Percentiles rank a stretch among this genome's conserved stretches.
Evolutionary conservation across 2,329 filamentous ascomycete genomes (phyloP).

Genomic region (Trichoderma asperellum): DNA sequence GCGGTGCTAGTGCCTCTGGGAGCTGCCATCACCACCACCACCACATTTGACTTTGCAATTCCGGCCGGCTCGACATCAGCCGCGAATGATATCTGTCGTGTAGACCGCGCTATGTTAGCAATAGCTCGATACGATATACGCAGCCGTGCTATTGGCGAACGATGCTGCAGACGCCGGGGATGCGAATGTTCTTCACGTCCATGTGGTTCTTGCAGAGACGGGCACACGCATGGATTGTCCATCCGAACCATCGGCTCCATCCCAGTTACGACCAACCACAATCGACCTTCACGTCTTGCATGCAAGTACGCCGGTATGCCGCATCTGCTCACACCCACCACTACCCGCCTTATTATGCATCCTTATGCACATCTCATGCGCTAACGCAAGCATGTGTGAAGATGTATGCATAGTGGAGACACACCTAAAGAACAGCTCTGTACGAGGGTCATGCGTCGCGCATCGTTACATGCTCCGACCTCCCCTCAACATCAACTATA

Average conservation of each 20-base stretch:
- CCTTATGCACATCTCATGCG: conserved; percentile 27
- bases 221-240: conserved; percentile 21
- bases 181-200: not conserved
- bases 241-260: not conserved
- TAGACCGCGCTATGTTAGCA: not conserved
- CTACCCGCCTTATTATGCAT: conserved; percentile 26
- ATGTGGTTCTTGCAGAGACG: conserved; percentile 3
- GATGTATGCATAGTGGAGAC: conserved; percentile 25
- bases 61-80: conserved; percentile 7
- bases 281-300: not conserved
- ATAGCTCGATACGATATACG: conserved; percentile 13
- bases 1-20: conserved; percentile 7
- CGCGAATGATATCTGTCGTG: conserved; percentile 15
- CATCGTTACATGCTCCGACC: conserved; percentile 13
- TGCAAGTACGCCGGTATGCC: conserved; percentile 17
- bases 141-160: conserved; percentile 12
- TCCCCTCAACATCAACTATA: conserved; percentile 15
- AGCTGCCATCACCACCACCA: conserved; percentile 11
- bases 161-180: not conserved
- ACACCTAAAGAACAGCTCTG: conserved; percentile 23
- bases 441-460: conserved; percentile 28
- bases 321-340: conserved; percentile 25
- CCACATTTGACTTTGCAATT: conserved; percentile 18
- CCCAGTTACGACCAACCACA: conserved; percentile 15
- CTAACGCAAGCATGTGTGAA: conserved; percentile 28